Evolutionary conservation across 1,284 basidiomycete species (phyloP).

Genomic region (Rhodotorula glutinis): DNA sequence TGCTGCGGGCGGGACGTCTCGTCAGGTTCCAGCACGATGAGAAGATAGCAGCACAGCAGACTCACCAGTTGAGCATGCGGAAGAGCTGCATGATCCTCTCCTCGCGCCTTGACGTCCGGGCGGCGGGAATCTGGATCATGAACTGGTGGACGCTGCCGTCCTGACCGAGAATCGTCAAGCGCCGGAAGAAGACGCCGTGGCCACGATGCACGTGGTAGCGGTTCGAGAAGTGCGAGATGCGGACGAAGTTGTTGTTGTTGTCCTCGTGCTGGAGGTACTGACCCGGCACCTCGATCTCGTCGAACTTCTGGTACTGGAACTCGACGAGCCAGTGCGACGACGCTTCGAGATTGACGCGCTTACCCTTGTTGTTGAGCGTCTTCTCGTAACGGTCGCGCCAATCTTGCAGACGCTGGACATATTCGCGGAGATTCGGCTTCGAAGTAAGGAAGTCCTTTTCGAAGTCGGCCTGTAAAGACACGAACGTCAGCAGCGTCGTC

Average conservation of each 20-base stretch:
- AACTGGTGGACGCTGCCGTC: constrained; percentile 87
- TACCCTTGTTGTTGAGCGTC: constrained; percentile 75
- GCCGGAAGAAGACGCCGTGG: constrained; percentile 81
- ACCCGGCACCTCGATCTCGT: constrained; percentile 97
- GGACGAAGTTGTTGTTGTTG: constrained; percentile 84
- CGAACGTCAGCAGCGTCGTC: background rate
- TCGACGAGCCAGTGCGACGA: constrained; percentile 93
- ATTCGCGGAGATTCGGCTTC: constrained; percentile 79
- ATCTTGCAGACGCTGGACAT: constrained; percentile 80
- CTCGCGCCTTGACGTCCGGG: constrained; percentile 84
- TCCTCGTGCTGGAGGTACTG: constrained; percentile 99
- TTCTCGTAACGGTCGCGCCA: constrained; percentile 94
- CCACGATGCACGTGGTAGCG: constrained; percentile 83
- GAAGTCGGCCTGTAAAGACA: constrained; percentile 65
- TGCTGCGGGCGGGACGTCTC: constrained; percentile 54
- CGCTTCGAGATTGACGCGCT: constrained; percentile 80
- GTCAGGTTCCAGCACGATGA: background rate
- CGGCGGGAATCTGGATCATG: constrained; percentile 84
- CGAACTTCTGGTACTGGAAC: constrained; percentile 97
- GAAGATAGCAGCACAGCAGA: constrained; percentile 1
- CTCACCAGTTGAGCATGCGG: constrained; percentile 85
- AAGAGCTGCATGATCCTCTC: constrained; percentile 90
- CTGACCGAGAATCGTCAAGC: constrained; percentile 87
- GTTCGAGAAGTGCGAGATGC: constrained; percentile 85
- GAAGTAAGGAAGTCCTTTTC: constrained; percentile 85